Conservation (phyloP, 805 yeast species). For the Schwanniomyces sp. region DNA sequence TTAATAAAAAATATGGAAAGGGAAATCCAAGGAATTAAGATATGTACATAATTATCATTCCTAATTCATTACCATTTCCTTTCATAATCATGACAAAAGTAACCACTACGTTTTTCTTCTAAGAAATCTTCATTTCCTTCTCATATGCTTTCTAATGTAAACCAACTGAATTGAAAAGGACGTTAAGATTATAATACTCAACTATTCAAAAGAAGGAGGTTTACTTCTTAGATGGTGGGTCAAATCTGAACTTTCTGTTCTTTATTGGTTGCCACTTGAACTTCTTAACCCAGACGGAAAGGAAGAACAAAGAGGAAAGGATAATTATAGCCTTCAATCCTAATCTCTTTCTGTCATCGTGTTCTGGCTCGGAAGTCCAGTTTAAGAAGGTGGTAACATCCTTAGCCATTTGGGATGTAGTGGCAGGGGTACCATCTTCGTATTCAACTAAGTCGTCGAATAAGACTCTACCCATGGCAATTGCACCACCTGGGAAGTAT, state of each 20-base stretch:
- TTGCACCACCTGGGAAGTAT: conserved; percentile 99
- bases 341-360: conserved; percentile 94
- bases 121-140: not conserved
- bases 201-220: not conserved
- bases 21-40: conserved; percentile 1
- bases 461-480: conserved; percentile 98
- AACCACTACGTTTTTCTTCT: conserved; percentile 1
- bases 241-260: conserved; percentile 90
- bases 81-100: conserved; percentile 11
- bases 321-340: conserved; percentile 91
- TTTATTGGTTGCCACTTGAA: conserved; percentile 98
- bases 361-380: conserved; percentile 99
- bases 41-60: conserved; percentile 2
- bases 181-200: not conserved
- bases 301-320: conserved; percentile 72
- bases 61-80: conserved; percentile 1
- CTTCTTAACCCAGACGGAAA: conserved; percentile 90
- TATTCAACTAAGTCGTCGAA: conserved; percentile 97
- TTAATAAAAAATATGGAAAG: conserved; percentile 1
- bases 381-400: conserved; percentile 93
- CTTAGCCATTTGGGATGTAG: conserved; percentile 99
- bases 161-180: not conserved
- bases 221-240: conserved; percentile 60
- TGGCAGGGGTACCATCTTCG: conserved; percentile 98
- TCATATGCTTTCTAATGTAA: not conserved